Conservation (phyloP, 2,329 filamentous ascomycete genomes). For the Ceratocystis variospora region DNA sequence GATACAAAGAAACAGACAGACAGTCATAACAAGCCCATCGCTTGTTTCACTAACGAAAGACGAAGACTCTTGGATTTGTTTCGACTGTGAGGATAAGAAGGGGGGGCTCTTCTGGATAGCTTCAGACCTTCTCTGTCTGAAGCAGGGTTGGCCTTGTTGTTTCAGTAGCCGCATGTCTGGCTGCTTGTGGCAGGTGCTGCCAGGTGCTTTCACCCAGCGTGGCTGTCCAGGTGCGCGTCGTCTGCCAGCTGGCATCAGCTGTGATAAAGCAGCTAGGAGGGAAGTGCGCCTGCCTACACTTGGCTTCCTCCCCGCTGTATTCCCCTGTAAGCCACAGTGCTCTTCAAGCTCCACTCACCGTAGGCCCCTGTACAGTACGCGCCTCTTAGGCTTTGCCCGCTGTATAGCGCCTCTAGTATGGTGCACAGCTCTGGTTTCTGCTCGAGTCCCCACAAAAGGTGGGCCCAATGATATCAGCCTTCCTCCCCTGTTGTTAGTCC, state of each 20-base stretch:
- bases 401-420: too few species aligned
- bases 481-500: not conserved
- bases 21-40: not conserved
- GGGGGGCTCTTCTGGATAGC: not conserved
- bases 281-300: not conserved
- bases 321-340: too few species aligned
- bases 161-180: not conserved
- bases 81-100: not conserved
- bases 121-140: not conserved
- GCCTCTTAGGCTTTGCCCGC: too few species aligned
- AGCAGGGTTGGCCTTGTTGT: not conserved
- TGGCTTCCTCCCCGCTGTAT: not conserved
- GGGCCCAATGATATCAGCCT: constrained; percentile 4
- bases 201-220: not conserved
- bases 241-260: not conserved
- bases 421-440: not conserved
- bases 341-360: too few species aligned
- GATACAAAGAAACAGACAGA: not conserved
- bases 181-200: not conserved
- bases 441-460: not conserved
- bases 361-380: too few species aligned
- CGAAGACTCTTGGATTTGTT: not conserved
- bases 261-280: not conserved
- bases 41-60: not conserved
- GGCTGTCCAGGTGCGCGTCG: not conserved